Evolutionary conservation across 108 stramenopile genomes (phyloP).

Genomic region (Chaetoceros muelleri): DNA sequence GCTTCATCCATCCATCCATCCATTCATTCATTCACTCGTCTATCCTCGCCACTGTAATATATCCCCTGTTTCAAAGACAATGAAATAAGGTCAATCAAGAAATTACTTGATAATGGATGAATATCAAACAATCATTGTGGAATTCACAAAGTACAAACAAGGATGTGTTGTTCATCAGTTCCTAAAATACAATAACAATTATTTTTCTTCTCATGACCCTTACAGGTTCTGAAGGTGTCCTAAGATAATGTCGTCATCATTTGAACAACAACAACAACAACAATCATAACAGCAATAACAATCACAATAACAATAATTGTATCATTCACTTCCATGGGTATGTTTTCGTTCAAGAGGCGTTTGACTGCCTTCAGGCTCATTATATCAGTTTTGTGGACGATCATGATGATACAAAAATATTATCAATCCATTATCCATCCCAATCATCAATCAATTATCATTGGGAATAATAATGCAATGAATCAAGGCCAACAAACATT

Average conservation of each 20-base stretch:
- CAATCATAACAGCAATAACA: not conserved
- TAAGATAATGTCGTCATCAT: not conserved
- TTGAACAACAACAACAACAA: not conserved
- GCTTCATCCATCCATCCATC: too few species aligned
- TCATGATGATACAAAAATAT: not conserved
- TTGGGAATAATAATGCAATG: too few species aligned
- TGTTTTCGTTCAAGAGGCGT: not conserved
- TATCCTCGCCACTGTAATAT: too few species aligned
- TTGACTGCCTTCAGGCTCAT: not conserved
- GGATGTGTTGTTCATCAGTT: too few species aligned
- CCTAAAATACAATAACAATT: slow-evolving; percentile 1
- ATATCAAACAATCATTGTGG: too few species aligned
- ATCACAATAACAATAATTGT: not conserved
- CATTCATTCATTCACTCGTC: too few species aligned
- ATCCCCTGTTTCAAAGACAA: too few species aligned
- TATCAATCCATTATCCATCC: not conserved
- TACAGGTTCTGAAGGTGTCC: not conserved
- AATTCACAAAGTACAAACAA: too few species aligned
- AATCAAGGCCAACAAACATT: too few species aligned
- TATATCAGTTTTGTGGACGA: not conserved
- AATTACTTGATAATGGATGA: too few species aligned
- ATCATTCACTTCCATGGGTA: not conserved
- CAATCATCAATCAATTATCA: too few species aligned
- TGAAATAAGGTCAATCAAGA: too few species aligned
- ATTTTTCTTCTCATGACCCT: not conserved